Conservation (phyloP, 768 basidiomycete genomes). For the Lentinus tigrinus region DNA sequence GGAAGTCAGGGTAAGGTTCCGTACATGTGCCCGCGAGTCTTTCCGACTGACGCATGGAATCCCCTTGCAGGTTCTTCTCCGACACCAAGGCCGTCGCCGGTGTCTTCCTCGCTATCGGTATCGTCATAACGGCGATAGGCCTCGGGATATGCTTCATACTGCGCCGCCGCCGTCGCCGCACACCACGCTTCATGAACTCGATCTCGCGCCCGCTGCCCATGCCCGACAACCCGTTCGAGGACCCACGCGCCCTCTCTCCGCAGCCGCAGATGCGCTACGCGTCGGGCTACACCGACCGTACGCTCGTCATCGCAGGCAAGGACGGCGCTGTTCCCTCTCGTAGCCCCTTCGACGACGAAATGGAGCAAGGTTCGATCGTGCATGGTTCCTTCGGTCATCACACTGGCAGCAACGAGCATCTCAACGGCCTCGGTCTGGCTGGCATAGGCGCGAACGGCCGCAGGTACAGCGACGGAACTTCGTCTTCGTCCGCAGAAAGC, state of each 20-base stretch:
- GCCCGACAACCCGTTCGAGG: conserved; percentile 37
- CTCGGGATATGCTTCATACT: conserved; percentile 40
- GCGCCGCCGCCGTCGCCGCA: conserved; percentile 38
- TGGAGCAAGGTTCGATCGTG: not conserved
- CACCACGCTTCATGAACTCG: conserved; percentile 18
- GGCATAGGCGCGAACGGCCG: conserved; percentile 9
- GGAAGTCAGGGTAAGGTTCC: conserved; percentile 21
- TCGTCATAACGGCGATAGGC: conserved; percentile 48
- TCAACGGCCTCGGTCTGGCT: conserved; percentile 8
- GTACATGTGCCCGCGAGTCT: not conserved
- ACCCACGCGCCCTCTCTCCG: conserved; percentile 22
- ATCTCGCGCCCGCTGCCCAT: conserved; percentile 24
- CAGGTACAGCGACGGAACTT: not conserved
- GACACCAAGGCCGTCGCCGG: conserved; percentile 72
- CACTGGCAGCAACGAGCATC: not conserved
- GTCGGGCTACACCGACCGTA: conserved; percentile 9
- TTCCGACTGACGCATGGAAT: not conserved
- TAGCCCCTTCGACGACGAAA: conserved; percentile 11
- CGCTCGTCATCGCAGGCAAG: conserved; percentile 5
- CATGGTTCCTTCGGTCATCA: not conserved
- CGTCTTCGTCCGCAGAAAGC: not conserved
- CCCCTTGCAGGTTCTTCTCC: conserved; percentile 53
- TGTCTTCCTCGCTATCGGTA: conserved; percentile 68
- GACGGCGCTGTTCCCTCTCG: not conserved
- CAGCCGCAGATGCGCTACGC: conserved; percentile 22